A percentile compares a stretch with the other conserved stretches of the same genome.
These are phyloP conservation scores for Metschnikowia similis DNA, from an alignment of 805 yeast genomes.

Conservation along the genomic window DNA sequence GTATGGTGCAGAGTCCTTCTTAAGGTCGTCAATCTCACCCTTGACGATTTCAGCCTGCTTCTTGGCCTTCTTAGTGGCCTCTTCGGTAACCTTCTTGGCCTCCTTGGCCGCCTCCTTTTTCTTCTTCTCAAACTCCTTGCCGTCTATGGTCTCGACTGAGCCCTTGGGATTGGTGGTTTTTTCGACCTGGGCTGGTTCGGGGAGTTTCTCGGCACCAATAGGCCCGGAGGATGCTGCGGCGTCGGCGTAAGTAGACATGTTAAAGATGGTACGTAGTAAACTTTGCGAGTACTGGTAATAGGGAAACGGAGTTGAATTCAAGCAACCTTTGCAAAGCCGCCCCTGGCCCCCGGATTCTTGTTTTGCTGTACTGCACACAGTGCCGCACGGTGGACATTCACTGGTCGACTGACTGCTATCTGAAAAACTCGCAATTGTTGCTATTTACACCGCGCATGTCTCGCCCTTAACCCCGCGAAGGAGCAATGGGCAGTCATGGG, in stretches of 20 bases:
- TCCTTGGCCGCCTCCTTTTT: conserved; percentile 25
- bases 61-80: conserved; percentile 18
- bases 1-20: conserved; percentile 23
- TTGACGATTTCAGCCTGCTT: conserved; percentile 20
- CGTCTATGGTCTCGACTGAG: conserved; percentile 20
- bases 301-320: background rate
- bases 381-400: conserved; percentile 1
- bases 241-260: conserved; percentile 31
- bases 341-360: conserved; percentile 15
- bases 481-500: no score
- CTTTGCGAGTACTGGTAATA: background rate
- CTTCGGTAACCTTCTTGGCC: conserved; percentile 17
- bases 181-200: conserved; percentile 25
- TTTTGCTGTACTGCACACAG: conserved; percentile 16
- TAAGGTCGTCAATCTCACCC: conserved; percentile 16
- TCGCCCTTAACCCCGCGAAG: no score
- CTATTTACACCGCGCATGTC: conserved; percentile 2
- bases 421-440: background rate
- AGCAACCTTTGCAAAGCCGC: conserved; percentile 2
- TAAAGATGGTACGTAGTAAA: background rate
- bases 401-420: conserved; percentile 2
- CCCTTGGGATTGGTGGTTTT: conserved; percentile 22
- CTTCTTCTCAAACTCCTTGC: conserved; percentile 20
- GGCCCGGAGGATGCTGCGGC: conserved; percentile 41
- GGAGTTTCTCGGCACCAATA: conserved; percentile 25